Percentiles rank a stretch among this genome's conserved stretches.
phyloP scores from a whole-genome alignment of 202 grass and related monocot species.

The Brachypodium distachyon region DNA sequence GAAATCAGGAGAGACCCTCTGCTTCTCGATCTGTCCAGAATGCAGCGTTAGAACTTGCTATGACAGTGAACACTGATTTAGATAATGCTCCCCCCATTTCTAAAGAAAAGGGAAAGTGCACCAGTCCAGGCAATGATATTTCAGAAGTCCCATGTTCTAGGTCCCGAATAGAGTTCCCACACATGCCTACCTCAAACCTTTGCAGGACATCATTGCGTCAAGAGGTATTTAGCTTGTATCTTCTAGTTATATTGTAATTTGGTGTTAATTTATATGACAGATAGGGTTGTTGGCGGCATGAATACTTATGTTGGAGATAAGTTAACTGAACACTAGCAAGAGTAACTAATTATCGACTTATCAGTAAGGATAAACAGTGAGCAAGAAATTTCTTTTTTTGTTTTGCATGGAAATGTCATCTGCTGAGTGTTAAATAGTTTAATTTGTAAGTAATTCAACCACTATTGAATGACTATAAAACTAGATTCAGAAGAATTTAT shows the following conservation, averaged over 20 bases:
- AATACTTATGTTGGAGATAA: neutral
- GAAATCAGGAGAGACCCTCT: neutral
- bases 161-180: neutral
- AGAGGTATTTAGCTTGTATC: constrained; percentile 13
- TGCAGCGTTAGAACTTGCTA: neutral
- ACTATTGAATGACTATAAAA: neutral
- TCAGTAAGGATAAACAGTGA: neutral
- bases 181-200: neutral
- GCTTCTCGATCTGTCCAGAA: neutral
- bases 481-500: neutral
- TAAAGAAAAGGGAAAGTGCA: neutral
- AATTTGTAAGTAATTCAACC: neutral
- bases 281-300: neutral
- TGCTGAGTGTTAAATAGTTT: neutral
- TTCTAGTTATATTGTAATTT: neutral
- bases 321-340: neutral
- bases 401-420: neutral
- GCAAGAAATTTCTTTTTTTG: neutral
- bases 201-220: neutral
- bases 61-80: neutral
- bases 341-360: neutral
- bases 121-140: constrained; percentile 4
- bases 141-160: constrained; percentile 21
- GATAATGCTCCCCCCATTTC: neutral
- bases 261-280: neutral